Evolutionary conservation across 805 yeast species (phyloP).

Genomic region (Grigorovia transvaalensis): DNA sequence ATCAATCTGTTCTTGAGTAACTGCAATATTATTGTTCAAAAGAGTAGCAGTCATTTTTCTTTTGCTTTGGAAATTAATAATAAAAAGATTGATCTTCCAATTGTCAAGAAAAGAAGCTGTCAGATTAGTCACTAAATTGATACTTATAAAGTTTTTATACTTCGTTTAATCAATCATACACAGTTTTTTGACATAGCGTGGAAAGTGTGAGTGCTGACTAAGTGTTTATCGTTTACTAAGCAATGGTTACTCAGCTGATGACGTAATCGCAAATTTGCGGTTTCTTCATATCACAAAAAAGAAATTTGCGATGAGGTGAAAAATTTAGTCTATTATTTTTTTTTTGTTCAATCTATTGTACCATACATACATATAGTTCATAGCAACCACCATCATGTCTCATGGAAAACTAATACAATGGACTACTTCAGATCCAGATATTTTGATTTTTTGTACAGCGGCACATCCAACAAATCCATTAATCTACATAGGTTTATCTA

Average conservation of each 20-base stretch:
- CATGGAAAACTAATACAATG: background rate
- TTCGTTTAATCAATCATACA: background rate
- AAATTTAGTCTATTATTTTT: background rate
- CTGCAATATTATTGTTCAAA: slow-evolving; percentile 26
- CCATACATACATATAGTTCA: no score
- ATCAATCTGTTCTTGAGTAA: slow-evolving; percentile 45
- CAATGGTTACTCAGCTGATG: no score
- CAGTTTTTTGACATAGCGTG: background rate
- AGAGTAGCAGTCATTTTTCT: slow-evolving; percentile 5
- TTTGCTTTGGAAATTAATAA: no score
- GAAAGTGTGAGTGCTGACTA: background rate
- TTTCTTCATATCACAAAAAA: background rate
- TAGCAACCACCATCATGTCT: background rate
- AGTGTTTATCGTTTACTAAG: no score
- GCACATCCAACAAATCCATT: slow-evolving; percentile 68
- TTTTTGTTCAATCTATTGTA: no score
- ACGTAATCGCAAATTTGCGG: no score
- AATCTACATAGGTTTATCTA: slow-evolving; percentile 63
- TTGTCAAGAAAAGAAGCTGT: no score
- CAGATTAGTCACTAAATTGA: background rate
- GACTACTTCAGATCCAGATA: background rate
- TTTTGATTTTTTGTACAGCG: slow-evolving; percentile 61
- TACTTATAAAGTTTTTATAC: background rate
- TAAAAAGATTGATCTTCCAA: no score
- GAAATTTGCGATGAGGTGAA: slow-evolving; percentile 1